Evolutionary conservation across 2,329 filamentous ascomycete species (phyloP).

Genomic region (Cercospora zeina): DNA sequence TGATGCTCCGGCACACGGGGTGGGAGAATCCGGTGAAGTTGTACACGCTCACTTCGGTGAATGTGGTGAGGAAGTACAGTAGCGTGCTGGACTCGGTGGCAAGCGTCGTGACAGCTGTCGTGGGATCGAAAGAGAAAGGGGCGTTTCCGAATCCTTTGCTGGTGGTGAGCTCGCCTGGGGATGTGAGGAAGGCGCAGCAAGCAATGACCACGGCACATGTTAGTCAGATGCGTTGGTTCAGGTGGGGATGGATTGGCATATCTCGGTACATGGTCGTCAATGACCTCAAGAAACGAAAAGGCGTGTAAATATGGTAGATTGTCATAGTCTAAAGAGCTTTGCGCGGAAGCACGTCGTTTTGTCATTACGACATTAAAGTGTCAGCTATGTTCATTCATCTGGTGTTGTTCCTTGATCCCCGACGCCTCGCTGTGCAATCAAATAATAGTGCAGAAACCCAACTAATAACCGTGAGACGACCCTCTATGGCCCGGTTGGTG

Average conservation of each 20-base stretch:
- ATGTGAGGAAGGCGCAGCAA: conserved; percentile 68
- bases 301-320: conserved; percentile 19
- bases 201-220: conserved; percentile 89
- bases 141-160: conserved; percentile 60
- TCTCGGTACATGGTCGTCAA: conserved; percentile 96
- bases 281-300: conserved; percentile 67
- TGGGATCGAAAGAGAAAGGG: conserved; percentile 55
- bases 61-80: conserved; percentile 75
- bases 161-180: conserved; percentile 66
- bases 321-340: conserved; percentile 2
- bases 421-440: conserved; percentile 26
- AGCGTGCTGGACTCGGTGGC: conserved; percentile 73
- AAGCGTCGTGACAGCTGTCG: conserved; percentile 62
- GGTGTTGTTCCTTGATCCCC: neutral
- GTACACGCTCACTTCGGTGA: conserved; percentile 77
- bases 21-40: conserved; percentile 74
- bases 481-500: conserved; percentile 35
- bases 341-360: conserved; percentile 5
- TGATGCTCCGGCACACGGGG: conserved; percentile 64
- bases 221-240: conserved; percentile 98
- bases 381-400: conserved; percentile 21
- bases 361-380: conserved; percentile 25
- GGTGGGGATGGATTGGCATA: conserved; percentile 89
- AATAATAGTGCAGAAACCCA: conserved; percentile 7
- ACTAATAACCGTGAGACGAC: conserved; percentile 29